Evolutionary conservation across 768 basidiomycete species (phyloP), one percentile per base, ranked within the genome.

Genomic region (Mycena polygramma): DNA sequence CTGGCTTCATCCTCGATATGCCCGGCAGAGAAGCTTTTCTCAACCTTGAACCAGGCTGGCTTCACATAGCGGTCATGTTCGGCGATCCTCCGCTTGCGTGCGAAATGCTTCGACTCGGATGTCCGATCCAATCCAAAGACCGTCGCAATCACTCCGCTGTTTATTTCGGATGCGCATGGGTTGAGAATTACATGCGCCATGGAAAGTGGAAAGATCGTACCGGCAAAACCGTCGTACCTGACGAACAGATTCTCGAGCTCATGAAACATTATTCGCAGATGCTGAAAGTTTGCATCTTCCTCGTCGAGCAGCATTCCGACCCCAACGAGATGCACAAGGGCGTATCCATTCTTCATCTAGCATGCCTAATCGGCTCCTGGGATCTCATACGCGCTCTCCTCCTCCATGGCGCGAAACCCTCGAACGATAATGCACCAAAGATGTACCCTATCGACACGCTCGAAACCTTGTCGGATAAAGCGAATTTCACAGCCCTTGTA

Each of bases 281-380:
- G 22, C n/a, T 43, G 2, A 1, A 20, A 36, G 13, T 61, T 22
- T 61, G 59, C 46, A 9, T 37, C 7, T 61, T 61, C n/a, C 35
- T 61, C 11, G 3, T 61, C 1, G 30, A 35, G 10, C 59, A 61
- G 20, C 46, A 49, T 15, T 57, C 57, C 1, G 39, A 57, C 39
- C 57, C 57, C 22, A 43, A 43, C 57, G 57, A 41, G 39, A 57
- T 13, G 41, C 57, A 43, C 57, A 43, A 57, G 9, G 46, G 46
- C 6, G 30, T 49, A 3, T 49, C 59, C 13, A 30, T 61, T 15
- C 48, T 61, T 17, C 46, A 48, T 49, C 13, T 61, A 11, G 59
- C 59, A 3, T 49, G 46, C 46, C 0, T 35, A 20, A 61, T 45
- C n/a, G 46, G 46, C 17, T 61, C 59, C 5, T 61, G 59, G 59